phyloP scores from a whole-genome alignment of 306 rosid genomes.

The Sicyos baderoa region DNA sequence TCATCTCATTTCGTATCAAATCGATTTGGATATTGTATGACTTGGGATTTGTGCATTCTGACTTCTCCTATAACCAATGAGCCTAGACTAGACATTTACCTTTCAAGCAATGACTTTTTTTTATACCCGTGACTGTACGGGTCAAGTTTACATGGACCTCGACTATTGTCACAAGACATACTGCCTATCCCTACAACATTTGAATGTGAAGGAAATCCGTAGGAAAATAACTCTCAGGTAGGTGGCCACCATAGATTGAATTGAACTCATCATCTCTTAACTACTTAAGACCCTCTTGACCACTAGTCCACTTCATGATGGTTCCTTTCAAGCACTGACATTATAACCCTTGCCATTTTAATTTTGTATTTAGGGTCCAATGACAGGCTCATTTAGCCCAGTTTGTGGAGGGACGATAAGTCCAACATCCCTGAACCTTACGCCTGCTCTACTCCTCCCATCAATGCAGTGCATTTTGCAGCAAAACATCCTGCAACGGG shows the following conservation, averaged over 20 bases:
- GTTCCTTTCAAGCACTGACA: not conserved
- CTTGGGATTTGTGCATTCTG: not conserved
- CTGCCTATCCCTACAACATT: too few species aligned
- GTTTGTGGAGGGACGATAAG: slow-evolving; percentile 44
- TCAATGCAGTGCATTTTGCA: slow-evolving; percentile 68
- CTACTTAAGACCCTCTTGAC: too few species aligned
- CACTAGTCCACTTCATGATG: too few species aligned
- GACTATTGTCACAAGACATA: too few species aligned
- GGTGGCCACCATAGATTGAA: too few species aligned
- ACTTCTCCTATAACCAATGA: slow-evolving; percentile 13
- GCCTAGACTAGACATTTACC: slow-evolving; percentile 35
- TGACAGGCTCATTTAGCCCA: slow-evolving; percentile 39
- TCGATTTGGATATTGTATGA: not conserved
- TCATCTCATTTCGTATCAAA: not conserved
- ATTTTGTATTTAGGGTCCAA: slow-evolving; percentile 56
- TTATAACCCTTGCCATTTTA: slow-evolving; percentile 41
- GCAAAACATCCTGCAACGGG: slow-evolving; percentile 79
- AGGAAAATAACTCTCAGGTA: too few species aligned
- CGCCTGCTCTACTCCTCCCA: slow-evolving; percentile 46
- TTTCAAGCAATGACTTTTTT: slow-evolving; percentile 28
- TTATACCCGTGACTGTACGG: too few species aligned
- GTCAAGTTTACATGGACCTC: too few species aligned
- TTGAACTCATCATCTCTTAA: too few species aligned
- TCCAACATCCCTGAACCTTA: slow-evolving; percentile 41
- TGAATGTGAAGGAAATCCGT: too few species aligned